Conservation (phyloP, 352 stramenopile genomes). For the Globisporangium polare region DNA sequence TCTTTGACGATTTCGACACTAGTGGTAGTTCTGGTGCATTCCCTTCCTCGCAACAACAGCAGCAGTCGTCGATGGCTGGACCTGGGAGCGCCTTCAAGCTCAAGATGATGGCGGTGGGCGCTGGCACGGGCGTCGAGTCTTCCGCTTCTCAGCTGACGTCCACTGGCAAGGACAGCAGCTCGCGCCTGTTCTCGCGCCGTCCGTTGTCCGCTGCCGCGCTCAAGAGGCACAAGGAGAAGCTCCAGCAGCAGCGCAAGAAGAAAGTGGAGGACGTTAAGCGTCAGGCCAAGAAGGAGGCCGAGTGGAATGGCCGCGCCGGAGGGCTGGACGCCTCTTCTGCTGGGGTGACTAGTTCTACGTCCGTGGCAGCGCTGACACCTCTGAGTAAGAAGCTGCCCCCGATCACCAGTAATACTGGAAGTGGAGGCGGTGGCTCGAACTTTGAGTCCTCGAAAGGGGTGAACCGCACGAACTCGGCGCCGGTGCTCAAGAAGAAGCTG, state of each 20-base stretch:
- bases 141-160: constrained; percentile 16
- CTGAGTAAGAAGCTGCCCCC: constrained; percentile 63
- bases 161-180: constrained; percentile 53
- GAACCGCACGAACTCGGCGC: constrained; percentile 58
- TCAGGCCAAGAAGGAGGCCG: constrained; percentile 60
- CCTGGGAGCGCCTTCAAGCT: constrained; percentile 49
- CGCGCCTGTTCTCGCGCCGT: constrained; percentile 53
- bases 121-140: constrained; percentile 19
- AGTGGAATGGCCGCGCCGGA: constrained; percentile 72
- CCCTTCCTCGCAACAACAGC: not conserved
- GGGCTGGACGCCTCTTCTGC: constrained; percentile 54
- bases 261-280: constrained; percentile 56
- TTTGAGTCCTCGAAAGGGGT: constrained; percentile 22
- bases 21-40: too few species aligned
- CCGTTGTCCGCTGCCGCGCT: constrained; percentile 57
- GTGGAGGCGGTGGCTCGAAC: constrained; percentile 8
- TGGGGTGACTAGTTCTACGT: not conserved
- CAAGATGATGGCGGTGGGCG: constrained; percentile 38
- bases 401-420: constrained; percentile 28
- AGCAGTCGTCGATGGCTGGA: constrained; percentile 19
- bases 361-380: constrained; percentile 11
- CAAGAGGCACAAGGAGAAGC: constrained; percentile 75
- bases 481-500: constrained; percentile 54
- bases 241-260: constrained; percentile 52
- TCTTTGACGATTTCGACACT: constrained; percentile 9